A percentile compares a stretch with the other conserved stretches of the same genome.
Evolutionary conservation across 2,329 filamentous ascomycete genomes (phyloP).

Genomic region (Paecilomyces sp.): DNA sequence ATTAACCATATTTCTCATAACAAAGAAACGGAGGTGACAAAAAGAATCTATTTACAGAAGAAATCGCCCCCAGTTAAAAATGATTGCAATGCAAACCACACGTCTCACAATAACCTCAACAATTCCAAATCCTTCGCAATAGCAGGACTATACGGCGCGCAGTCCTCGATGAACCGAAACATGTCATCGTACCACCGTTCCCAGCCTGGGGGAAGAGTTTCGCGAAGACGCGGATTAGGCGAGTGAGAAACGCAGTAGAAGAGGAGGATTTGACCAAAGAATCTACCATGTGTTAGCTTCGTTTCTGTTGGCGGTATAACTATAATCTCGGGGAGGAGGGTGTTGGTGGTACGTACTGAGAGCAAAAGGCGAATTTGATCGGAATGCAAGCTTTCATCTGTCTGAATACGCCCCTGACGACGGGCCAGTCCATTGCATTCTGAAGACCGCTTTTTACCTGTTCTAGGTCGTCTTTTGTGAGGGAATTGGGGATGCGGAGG

Average conservation of each 20-base stretch:
- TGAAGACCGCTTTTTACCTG: constrained; percentile 31
- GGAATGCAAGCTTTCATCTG: constrained; percentile 37
- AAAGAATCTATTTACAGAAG: not conserved
- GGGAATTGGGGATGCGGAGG: constrained; percentile 26
- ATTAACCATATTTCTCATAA: not conserved
- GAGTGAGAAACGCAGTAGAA: constrained; percentile 36
- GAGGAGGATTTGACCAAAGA: constrained; percentile 36
- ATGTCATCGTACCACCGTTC: constrained; percentile 36
- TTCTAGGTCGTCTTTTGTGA: constrained; percentile 33
- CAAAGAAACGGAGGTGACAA: not conserved
- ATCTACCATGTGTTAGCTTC: constrained; percentile 12
- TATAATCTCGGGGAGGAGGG: too few relatives aligned
- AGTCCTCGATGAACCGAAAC: constrained; percentile 32
- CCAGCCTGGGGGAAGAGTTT: constrained; percentile 30
- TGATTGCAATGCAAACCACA: not conserved
- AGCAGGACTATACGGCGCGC: constrained; percentile 30
- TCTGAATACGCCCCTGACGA: constrained; percentile 30
- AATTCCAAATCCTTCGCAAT: constrained; percentile 34
- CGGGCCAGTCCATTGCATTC: constrained; percentile 36
- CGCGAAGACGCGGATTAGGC: constrained; percentile 24
- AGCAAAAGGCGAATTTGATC: constrained; percentile 35
- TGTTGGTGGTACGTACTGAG: constrained; percentile 19
- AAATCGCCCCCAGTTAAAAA: not conserved
- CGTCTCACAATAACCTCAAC: constrained; percentile 20
- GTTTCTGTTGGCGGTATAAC: not conserved